Base-by-base conservation (phyloP, 176 grass and related monocot genomes). In the Triticum turgidum region DNA sequence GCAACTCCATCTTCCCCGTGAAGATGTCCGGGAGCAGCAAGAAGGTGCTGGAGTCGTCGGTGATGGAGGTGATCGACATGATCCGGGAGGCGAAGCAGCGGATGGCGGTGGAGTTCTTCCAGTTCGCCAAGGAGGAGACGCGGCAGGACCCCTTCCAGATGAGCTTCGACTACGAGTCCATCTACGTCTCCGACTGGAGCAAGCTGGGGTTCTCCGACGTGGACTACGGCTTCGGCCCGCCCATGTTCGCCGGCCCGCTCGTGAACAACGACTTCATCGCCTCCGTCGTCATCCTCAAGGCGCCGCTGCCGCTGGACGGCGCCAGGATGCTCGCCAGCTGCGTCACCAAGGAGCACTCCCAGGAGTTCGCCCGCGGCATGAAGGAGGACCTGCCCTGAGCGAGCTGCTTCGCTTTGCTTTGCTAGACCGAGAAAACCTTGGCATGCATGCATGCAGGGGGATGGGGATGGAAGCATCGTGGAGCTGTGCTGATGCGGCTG, bases 211-310 rank as follows among this genome's bases (percentile, higher is more conserved):
- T 96, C 85, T 88, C 89, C 0, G 94, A 94, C 14, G 91, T 94
- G 1, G 91, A 96, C 69, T 94, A 94, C 21, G 94, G 94, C 5
- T 96, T 92, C 73, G 93, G 93, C 11, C 77, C 84, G 25, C 93
- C 93, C 9, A 87, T 89, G 84, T 92, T 92, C 63, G 91, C 86
- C 9, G 93, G 93, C 0, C 93, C 93, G 3, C 83, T 95, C 18
- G 91, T 92, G 12, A 95, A 95, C 88, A 95, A 95, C 37, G 93
- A 95, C 66, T 95, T 91, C 89, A 95, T 95, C 73, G 93, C 93
- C 25, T 95, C 93, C 30, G 84, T 90, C 33, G 91, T 95, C 65
- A 56, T 95, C 65, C 86, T 95, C 81, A 95, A 95, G 85, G 89
- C 91, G 51, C 93, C 93, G 61, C 86, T 90, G 35, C 93, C 93